Percentiles rank a stretch among this genome's conserved stretches.
Conservation (phyloP, 768 basidiomycete genomes). For the Leccinum barrowsii region DNA sequence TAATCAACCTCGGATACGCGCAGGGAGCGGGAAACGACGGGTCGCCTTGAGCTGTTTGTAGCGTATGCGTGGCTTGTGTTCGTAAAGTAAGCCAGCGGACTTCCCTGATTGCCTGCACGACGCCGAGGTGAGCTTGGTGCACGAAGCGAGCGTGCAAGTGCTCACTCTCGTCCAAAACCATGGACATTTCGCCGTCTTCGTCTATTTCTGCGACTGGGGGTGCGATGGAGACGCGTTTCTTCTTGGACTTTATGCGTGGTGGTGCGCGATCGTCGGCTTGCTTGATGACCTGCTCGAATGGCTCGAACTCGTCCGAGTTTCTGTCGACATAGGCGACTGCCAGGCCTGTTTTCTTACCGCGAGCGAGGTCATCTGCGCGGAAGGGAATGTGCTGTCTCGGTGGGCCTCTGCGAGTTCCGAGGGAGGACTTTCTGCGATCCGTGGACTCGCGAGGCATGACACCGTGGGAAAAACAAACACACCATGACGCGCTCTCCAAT, state of each 20-base stretch:
- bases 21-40: conserved; percentile 42
- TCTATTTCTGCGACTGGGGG: conserved; percentile 38
- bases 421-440: conserved; percentile 34
- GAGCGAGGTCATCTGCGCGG: conserved; percentile 70
- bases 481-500: conserved; percentile 21
- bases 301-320: conserved; percentile 80
- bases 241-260: conserved; percentile 49
- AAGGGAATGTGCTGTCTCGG: conserved; percentile 73
- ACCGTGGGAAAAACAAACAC: conserved; percentile 29
- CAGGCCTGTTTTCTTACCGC: conserved; percentile 79
- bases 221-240: conserved; percentile 42
- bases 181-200: conserved; percentile 69
- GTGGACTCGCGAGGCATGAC: conserved; percentile 27
- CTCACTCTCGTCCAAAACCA: conserved; percentile 75
- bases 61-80: conserved; percentile 36
- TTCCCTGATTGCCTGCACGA: conserved; percentile 27
- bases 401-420: conserved; percentile 51
- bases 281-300: conserved; percentile 69
- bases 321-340: conserved; percentile 64
- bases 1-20: conserved; percentile 57
- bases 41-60: conserved; percentile 34
- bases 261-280: conserved; percentile 68
- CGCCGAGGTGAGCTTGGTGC: conserved; percentile 3
- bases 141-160: conserved; percentile 5
- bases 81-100: conserved; percentile 36